Base-by-base conservation (phyloP, 176 grass and related monocot species). In the Oryza australiensis region DNA sequence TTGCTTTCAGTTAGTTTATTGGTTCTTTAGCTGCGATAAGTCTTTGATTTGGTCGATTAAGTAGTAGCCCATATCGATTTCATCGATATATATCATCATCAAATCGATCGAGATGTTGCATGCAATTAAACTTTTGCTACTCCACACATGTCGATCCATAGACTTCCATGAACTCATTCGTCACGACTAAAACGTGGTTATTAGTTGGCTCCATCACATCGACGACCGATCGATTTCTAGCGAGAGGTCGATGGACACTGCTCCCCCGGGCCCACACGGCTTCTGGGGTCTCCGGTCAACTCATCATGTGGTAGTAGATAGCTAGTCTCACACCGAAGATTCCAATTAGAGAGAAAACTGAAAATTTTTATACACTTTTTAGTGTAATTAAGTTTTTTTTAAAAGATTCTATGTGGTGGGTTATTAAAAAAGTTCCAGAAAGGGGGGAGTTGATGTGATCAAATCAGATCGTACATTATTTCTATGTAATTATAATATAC, bases 151-250 rank as follows among this genome's bases (percentile, higher is more conserved):
- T 5, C 26, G 37, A 15, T 13, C 18, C 11, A 5, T 51, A 9
- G 14, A 51, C 48, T 38, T 57, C 1, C 8, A 55, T 8, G 5
- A 1, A 55, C 18, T 55, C 22, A 55, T 55, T 55, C 5, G 55
- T 28, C 70, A 73, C 87, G 30, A 20, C 35, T 33, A 79, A 88
- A 83, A 84, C 80, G 34, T 84, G 86, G 70, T 22, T 76, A 9
- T 22, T 76, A 9, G 15, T 49, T 24, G 62, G 63, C 35, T 71
- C 45, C 9, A 70, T 46, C 43, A 8, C 5, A 70, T 46, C 43
- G 40, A 5, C 40, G 40, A 10, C 40, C 10, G 8, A 42, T 42
- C 29, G 34, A n/a, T n/a, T n/a, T n/a, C n/a, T 35, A 35, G n/a
- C n/a, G n/a, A 2, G 43, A 46, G 13, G 43, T 46, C 43, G 38